Percentiles rank a stretch among this genome's conserved stretches.
phyloP scores from a whole-genome alignment of 1,139 yeast species.

The Keqinozyma sinolaborantium region DNA sequence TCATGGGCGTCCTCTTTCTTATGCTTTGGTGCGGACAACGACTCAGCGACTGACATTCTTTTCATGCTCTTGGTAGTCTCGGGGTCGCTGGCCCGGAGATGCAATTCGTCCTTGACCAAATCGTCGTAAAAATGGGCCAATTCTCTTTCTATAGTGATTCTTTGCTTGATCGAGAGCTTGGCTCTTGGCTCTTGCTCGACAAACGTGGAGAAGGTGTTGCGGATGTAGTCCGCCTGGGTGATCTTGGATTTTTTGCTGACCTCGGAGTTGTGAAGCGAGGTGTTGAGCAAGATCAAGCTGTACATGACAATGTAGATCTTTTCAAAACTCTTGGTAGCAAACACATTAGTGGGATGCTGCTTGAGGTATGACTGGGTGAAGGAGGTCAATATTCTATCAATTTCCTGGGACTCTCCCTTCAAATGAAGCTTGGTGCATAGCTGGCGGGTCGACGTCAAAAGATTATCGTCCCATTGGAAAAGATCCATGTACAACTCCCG shows the following conservation, averaged over 20 bases:
- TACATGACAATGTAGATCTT: conserved; percentile 73
- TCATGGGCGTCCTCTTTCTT: not conserved
- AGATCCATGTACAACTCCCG: conserved; percentile 45
- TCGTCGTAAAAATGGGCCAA: conserved; percentile 41
- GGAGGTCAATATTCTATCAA: conserved; percentile 69
- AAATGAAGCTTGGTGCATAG: conserved; percentile 66
- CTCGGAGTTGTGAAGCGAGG: conserved; percentile 58
- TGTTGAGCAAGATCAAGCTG: conserved; percentile 69
- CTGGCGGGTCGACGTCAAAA: conserved; percentile 53
- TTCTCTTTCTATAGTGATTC: conserved; percentile 41
- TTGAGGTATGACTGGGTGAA: conserved; percentile 67
- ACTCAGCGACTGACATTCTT: too few relatives aligned
- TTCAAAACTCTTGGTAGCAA: conserved; percentile 51
- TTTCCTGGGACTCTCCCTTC: conserved; percentile 81
- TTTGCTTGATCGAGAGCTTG: conserved; percentile 35
- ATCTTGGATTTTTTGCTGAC: conserved; percentile 38
- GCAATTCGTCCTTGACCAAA: conserved; percentile 33
- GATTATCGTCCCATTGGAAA: conserved; percentile 47
- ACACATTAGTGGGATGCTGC: conserved; percentile 46
- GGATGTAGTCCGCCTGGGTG: conserved; percentile 48
- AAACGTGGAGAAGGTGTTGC: conserved; percentile 50
- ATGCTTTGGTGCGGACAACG: not conserved
- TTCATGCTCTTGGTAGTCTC: conserved; percentile 3
- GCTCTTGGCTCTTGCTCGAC: conserved; percentile 33
- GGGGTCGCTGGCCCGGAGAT: conserved; percentile 29